Evolutionary conservation across 768 basidiomycete genomes (phyloP).

Genomic region (Chiua virens): DNA sequence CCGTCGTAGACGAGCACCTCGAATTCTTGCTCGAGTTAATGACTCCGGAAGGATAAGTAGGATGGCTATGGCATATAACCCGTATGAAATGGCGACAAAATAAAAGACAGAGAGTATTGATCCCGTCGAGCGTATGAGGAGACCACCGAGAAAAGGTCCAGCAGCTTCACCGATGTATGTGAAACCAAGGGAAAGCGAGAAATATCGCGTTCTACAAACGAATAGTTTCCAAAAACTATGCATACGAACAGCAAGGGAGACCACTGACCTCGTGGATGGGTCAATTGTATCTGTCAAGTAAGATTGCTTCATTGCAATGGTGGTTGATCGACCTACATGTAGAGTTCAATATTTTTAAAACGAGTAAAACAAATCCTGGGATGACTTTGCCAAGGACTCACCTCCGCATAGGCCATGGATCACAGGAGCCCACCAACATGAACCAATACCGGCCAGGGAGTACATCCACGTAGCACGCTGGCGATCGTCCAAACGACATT

Average conservation of each 20-base stretch:
- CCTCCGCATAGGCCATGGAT: constrained; percentile 78
- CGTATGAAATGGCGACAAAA: constrained; percentile 49
- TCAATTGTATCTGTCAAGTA: constrained; percentile 73
- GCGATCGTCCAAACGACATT: constrained; percentile 71
- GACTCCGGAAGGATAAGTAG: constrained; percentile 79
- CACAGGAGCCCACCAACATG: constrained; percentile 59
- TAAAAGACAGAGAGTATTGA: constrained; percentile 71
- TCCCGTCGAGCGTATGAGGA: constrained; percentile 60
- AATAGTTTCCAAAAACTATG: neutral
- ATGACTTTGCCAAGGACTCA: constrained; percentile 29
- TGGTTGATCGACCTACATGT: constrained; percentile 47
- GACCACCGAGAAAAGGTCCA: constrained; percentile 71
- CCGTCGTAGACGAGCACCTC: constrained; percentile 18
- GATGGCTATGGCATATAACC: constrained; percentile 47
- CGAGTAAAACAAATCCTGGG: neutral
- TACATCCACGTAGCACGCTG: constrained; percentile 50
- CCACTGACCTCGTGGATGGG: constrained; percentile 50
- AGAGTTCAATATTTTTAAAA: neutral
- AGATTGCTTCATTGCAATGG: constrained; percentile 54
- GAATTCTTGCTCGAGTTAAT: constrained; percentile 50
- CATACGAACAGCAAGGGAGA: neutral
- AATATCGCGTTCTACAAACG: constrained; percentile 31
- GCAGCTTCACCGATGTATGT: constrained; percentile 72
- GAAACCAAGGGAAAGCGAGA: constrained; percentile 67
- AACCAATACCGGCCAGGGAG: constrained; percentile 86